Base-by-base conservation (phyloP, 805 yeast species). In the Ogataea salicorniae region DNA sequence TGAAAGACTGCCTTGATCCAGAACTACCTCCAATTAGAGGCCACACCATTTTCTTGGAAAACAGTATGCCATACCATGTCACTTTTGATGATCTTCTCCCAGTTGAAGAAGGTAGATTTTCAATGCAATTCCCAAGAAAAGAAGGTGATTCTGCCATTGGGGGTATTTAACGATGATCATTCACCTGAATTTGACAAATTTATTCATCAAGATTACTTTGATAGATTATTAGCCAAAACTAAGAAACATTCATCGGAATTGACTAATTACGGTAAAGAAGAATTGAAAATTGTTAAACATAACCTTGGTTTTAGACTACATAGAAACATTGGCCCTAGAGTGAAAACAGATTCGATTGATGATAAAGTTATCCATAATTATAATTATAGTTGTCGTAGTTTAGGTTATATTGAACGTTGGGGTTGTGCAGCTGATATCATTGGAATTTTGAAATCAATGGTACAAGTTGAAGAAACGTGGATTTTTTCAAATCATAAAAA, bases 271-370 rank as follows among this genome's bases (percentile, higher is more conserved):
- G 29, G 31, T 26, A 26, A 26, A 26, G 31, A 26, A 26, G 31
- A 61, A 6, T 65, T 77, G 45, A 81, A 77, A 44, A 64, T 84
- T 11, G 68, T 70, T 22, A 68, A 72, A 43, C 63, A 74, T 37
- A 82, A 81, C 60, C 84, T 83, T 15, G 90, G 88, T 0, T 80
- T 84, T 57, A 73, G 90, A 57, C 89, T 89, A 1, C 83, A 79
- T 1, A 72, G 88, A 59, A 56, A 63, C 5, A 79, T 77, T 9
- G 90, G 89, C 0, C 63, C 76, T 11, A 67, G 80, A 43, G 62
- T 80, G 3, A 75, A 74, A 34, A 34, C 52, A 15, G 72, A 68
- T 44, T 23, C 44, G 1, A n/a, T 4, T 1, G 35, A 52, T 34
- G 23, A 47, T n/a, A 46, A 43, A n/a, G 38, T 82, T 11, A 66